These are phyloP conservation scores for Heterobasidion occidentale DNA, from an alignment of 1,284 basidiomycete genomes.

Conservation along the genomic window DNA sequence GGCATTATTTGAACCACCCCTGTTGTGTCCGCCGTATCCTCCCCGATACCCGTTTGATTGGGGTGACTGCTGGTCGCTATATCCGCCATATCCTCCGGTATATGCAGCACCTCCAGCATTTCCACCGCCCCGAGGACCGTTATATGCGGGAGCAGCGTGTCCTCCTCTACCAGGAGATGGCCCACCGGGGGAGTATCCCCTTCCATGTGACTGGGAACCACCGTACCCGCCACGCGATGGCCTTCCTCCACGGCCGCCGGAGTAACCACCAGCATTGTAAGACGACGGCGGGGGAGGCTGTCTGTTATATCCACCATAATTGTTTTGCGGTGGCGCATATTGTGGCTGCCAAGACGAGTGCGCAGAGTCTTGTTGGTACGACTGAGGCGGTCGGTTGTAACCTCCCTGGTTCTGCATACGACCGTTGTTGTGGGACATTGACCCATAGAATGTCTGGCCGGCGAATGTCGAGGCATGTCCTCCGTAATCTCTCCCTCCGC, in stretches of 20 bases:
- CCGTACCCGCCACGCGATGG: constrained; percentile 8
- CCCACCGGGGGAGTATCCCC: constrained; percentile 8
- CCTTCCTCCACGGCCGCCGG: constrained; percentile 7
- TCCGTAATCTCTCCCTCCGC: constrained; percentile 19
- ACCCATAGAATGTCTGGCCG: constrained; percentile 8
- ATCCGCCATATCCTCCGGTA: constrained; percentile 8
- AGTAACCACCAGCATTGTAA: constrained; percentile 9
- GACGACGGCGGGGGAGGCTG: constrained; percentile 11
- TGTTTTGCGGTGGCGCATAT: constrained; percentile 11
- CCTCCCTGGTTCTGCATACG: constrained; percentile 8
- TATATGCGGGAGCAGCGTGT: constrained; percentile 7
- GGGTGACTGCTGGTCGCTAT: constrained; percentile 5
- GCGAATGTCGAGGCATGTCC: constrained; percentile 11
- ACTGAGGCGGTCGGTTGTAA: constrained; percentile 1
- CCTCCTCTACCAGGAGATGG: constrained; percentile 10
- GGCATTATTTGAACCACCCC: constrained; percentile 8
- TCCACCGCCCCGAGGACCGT: neutral
- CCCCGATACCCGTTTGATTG: neutral
- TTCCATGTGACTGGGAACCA: constrained; percentile 5
- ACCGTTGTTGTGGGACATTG: constrained; percentile 13
- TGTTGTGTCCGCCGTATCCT: constrained; percentile 6
- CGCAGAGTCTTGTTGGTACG: constrained; percentile 5
- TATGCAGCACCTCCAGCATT: constrained; percentile 10
- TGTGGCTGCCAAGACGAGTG: constrained; percentile 10
- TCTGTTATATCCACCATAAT: constrained; percentile 17